Evolutionary conservation across 441 rosid genomes (phyloP), one percentile per base, ranked within the genome.

Genomic region (Brassica balearica): DNA sequence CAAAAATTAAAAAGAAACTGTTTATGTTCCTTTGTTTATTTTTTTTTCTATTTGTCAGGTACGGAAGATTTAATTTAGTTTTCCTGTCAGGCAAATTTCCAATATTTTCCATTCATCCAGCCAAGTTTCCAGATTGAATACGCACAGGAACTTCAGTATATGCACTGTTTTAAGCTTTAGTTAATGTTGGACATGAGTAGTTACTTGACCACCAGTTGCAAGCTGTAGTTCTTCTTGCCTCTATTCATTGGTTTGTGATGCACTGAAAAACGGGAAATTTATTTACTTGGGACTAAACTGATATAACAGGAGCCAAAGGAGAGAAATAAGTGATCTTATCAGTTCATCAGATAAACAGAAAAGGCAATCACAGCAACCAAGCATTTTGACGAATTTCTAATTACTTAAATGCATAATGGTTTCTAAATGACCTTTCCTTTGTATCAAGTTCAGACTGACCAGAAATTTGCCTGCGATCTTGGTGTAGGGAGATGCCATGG

Each of bases 91-190:
- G 34, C 34, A 29, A 29, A 14, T 63, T 62, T 64, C 56, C 10
- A 10, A 11, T 43, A 71, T 71, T 70, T 69, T 8, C 23, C 2
- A 17, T 56, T 19, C 15, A 38, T 2, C 72, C 51, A n/a, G 58
- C 51, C 51, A 56, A 55, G 17, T 55, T 53, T 9, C 29, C 5
- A 9, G 15, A 69, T 17, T 32, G 32, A 11, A 70, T 14, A 71
- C 94, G 85, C 76, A 95, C 99, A 14, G 89, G 90, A 82, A 92
- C 80, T 71, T 92, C 94, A 77, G 64, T 61, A 84, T 92, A 93
- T 75, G 97, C 97, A 87, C 98, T 93, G 71, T 22, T 25, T 25
- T 58, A 71, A 93, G 97, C 66, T 90, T 89, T 69, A 92, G 86
- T 68, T 79, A 81, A 82, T 93, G 98, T 66, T 62, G 83, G 64